Base-by-base conservation (phyloP, 495 filamentous ascomycete genomes). In the Pseudoneurospora amorphoporcata region DNA sequence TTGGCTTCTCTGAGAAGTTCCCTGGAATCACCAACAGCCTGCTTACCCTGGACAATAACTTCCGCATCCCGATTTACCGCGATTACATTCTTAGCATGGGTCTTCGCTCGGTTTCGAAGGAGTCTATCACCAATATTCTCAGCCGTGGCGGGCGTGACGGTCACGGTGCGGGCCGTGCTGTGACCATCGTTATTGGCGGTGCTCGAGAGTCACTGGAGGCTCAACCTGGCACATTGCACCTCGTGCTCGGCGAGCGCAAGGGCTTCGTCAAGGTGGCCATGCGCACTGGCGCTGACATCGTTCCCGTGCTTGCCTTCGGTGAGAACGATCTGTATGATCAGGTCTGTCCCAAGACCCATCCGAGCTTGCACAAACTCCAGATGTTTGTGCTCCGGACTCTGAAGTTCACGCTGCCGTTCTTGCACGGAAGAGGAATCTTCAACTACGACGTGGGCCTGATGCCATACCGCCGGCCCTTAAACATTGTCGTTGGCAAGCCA, bases 271-370 rank as follows among this genome's bases (percentile, higher is more conserved):
- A 97, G 83, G 84, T 98, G 35, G 95, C 95, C 0, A 90, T 98
- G 47, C 89, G 93, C 65, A 94, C 91, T 6, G 93, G 94, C 32
- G 95, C 95, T 1, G 95, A 97, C 77, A 82, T 99, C 2, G 95
- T 99, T 0, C 95, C 95, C 0, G 93, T 97, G 1, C 81, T 99
- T 2, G 90, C 88, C 3, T 98, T 99, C 79, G 95, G 95, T 38
- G 95, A 99, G 83, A 98, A 98, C 77, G 92, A 98, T 73, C 83
- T 99, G 0, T 99, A 98, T 82, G 92, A 98, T 72, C 95, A 98
- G 81, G 79, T 97, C 40, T 83, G 88, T 45, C 87, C 91, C 0
- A 84, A 88, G 53, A 78, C 85, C 37, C 93, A 95, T 76, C 93
- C 94, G 3, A 75, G 84, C 8, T 87, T 98, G 72, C 90, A 93